phyloP scores from a whole-genome alignment of 208 protist species.

The Leishmania tarentolae region DNA sequence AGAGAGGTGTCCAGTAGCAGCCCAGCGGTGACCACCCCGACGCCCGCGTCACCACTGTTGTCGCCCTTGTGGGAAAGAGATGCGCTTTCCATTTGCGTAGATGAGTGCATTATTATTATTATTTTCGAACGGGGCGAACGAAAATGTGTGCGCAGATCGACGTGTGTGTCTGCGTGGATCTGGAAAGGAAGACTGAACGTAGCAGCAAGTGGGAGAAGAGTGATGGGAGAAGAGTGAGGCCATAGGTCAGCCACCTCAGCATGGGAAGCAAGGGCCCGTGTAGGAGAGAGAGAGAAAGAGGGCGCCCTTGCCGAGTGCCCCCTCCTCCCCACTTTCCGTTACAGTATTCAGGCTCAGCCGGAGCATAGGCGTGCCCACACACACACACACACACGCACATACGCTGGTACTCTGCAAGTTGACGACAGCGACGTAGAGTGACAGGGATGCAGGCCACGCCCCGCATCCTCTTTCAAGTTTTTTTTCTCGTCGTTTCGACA shows the following conservation, averaged over 20 bases:
- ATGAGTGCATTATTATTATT: neutral
- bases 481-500: no score
- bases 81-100: neutral
- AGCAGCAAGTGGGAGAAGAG: neutral
- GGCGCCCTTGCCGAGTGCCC: neutral
- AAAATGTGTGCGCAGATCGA: neutral
- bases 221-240: neutral
- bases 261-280: neutral
- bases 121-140: neutral
- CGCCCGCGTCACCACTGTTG: neutral
- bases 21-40: constrained; percentile 22
- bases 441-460: neutral
- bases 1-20: constrained; percentile 74
- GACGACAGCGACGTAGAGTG: neutral
- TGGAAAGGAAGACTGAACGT: neutral
- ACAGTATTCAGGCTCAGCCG: neutral
- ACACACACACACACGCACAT: constrained; percentile 4
- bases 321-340: neutral
- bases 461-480: no score
- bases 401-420: neutral
- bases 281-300: neutral
- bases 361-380: neutral
- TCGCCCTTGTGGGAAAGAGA: neutral
- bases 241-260: neutral
- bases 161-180: neutral